Conservation (phyloP, 192 early-diverging fungal species). For the Dimargaris cristalligena region DNA sequence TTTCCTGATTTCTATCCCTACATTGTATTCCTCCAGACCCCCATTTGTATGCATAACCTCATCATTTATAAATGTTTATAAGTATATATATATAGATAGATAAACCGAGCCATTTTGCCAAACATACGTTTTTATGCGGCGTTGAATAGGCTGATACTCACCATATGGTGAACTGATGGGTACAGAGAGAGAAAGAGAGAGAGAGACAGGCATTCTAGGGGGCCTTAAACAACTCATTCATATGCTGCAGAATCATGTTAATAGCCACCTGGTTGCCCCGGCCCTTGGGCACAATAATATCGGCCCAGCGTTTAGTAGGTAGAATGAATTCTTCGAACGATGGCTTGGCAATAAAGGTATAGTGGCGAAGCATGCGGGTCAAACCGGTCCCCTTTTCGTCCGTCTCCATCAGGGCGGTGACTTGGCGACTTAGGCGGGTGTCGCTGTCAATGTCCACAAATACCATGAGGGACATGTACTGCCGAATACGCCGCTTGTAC, state of each 20-base stretch:
- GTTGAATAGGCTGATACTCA: no score
- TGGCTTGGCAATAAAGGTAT: slow-evolving; percentile 65
- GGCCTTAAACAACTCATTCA: slow-evolving; percentile 23
- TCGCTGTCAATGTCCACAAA: slow-evolving; percentile 80
- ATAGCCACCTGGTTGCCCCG: slow-evolving; percentile 42
- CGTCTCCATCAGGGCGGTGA: slow-evolving; percentile 19
- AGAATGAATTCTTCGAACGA: slow-evolving; percentile 77
- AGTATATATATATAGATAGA: not conserved
- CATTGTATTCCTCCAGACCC: no score
- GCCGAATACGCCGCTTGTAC: slow-evolving; percentile 48
- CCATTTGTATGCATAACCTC: no score
- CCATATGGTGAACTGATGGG: no score
- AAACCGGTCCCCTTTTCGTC: slow-evolving; percentile 20
- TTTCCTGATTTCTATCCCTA: no score
- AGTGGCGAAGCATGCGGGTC: slow-evolving; percentile 42
- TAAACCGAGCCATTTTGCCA: not conserved
- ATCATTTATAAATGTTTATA: no score
- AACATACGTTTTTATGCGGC: no score
- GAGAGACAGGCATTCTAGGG: no score
- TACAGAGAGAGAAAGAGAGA: no score
- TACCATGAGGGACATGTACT: slow-evolving; percentile 55
- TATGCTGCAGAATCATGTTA: slow-evolving; percentile 38
- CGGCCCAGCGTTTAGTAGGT: slow-evolving; percentile 60
- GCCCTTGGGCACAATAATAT: slow-evolving; percentile 56
- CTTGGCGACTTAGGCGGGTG: slow-evolving; percentile 35